Evolutionary conservation across 2,329 filamentous ascomycete genomes (phyloP), one percentile per base, ranked within the genome.

Genomic region (Drechslerella dactyloides): DNA sequence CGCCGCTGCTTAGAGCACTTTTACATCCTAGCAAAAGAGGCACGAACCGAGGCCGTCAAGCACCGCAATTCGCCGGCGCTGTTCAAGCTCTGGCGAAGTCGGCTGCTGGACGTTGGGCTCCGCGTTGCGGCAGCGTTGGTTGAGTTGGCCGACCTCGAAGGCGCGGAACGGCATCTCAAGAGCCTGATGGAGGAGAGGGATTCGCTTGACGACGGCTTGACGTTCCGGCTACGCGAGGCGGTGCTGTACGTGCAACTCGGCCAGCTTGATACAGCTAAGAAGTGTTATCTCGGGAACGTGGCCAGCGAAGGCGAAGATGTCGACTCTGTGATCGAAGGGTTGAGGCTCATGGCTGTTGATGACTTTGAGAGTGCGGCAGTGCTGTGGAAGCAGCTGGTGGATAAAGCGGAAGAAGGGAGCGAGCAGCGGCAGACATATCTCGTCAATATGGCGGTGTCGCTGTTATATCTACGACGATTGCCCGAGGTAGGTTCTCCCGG

Each of bases 101-200:
- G 93, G 24, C 82, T 97, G 0, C 81, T 83, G 0, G 92, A 97
- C 74, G 82, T 97, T 1, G 93, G 92, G 0, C 82, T 89, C 50
- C 81, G 84, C 63, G 85, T 89, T 1, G 85, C 85, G 0, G 84
- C 85, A 13, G 87, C 89, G 0, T 80, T 94, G 27, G 84, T 93
- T 4, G 90, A 94, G 79, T 96, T 97, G 87, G 91, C 91, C 7
- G 93, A 99, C 78, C 78, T 96, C 0, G 86, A 90, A 1, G 91
- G 90, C 2, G 94, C 93, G 0, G 86, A 85, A 0, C 82, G 88
- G 30, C 91, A 96, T 76, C 81, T 99, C 1, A 82, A 82, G 19
- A 86, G 83, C 2, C 79, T 96, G 13, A 81, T 77, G 27, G 77
- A 76, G 0, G 70, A 72, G 6, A 56, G 53, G 15, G 68, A 72